phyloP scores from a whole-genome alignment of 345 rosid genomes.

The Rhizophora mangle region DNA sequence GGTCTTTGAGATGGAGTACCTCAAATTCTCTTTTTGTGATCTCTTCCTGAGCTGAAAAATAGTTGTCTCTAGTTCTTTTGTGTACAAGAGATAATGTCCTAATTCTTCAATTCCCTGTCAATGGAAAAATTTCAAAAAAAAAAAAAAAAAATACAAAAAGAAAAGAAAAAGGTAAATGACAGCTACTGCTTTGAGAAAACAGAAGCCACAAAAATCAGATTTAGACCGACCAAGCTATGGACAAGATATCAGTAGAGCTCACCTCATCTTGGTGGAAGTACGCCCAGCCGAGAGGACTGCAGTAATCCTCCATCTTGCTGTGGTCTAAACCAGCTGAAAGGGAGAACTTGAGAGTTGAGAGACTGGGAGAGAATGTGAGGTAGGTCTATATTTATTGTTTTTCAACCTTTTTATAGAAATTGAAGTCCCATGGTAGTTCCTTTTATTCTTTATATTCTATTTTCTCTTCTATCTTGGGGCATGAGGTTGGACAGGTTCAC shows the following conservation, averaged over 20 bases:
- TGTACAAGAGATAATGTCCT: constrained; percentile 36
- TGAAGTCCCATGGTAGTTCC: constrained; percentile 1
- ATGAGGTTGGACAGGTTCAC: constrained; percentile 26
- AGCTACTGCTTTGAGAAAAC: neutral
- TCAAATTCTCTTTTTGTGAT: constrained; percentile 42
- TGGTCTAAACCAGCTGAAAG: neutral
- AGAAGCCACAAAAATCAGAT: neutral
- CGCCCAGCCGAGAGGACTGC: constrained; percentile 36
- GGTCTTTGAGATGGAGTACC: constrained; percentile 39
- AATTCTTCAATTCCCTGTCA: constrained; percentile 50
- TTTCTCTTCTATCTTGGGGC: constrained; percentile 25
- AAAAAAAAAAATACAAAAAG: neutral
- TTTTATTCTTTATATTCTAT: constrained; percentile 1
- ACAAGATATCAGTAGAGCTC: neutral
- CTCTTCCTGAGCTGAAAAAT: constrained; percentile 49
- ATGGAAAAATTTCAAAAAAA: neutral
- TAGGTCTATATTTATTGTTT: neutral
- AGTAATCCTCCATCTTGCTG: constrained; percentile 42
- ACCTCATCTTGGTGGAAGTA: constrained; percentile 42
- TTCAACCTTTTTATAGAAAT: constrained; percentile 31
- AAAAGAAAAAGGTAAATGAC: neutral
- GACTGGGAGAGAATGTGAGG: neutral
- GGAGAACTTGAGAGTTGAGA: neutral
- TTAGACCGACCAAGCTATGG: neutral
- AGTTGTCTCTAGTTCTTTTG: constrained; percentile 48